Conservation (phyloP, 345 rosid genomes). For the Eutrema japonicum region DNA sequence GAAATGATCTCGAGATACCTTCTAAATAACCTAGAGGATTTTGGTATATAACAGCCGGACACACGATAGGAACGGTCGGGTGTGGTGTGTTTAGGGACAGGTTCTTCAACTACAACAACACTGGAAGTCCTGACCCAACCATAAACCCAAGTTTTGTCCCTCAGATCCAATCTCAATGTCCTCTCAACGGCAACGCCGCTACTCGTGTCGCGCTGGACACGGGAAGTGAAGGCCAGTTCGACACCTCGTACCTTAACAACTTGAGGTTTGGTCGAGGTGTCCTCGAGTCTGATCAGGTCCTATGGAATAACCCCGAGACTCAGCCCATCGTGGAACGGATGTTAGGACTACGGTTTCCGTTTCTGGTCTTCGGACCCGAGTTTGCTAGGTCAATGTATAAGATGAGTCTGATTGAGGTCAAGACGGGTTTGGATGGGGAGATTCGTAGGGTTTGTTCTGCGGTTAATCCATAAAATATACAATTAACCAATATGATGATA, state of each 20-base stretch:
- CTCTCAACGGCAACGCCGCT: constrained; percentile 45
- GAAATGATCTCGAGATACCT: neutral
- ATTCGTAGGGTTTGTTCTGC: constrained; percentile 52
- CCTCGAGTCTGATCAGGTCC: constrained; percentile 58
- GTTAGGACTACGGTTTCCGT: constrained; percentile 30
- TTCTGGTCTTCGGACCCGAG: constrained; percentile 20
- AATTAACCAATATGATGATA: neutral
- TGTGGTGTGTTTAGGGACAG: constrained; percentile 56
- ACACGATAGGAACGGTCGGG: constrained; percentile 65
- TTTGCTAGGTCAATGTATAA: constrained; percentile 53
- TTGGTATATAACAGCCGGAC: constrained; percentile 52
- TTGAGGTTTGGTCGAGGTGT: constrained; percentile 53
- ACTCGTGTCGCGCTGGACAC: constrained; percentile 55
- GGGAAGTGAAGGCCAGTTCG: constrained; percentile 52
- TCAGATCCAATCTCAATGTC: constrained; percentile 55
- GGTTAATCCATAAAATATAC: constrained; percentile 33
- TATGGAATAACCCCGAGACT: constrained; percentile 54
- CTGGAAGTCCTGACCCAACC: constrained; percentile 52
- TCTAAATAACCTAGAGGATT: constrained; percentile 9
- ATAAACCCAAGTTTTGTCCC: constrained; percentile 51
- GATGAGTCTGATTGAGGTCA: constrained; percentile 51
- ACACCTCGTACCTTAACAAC: constrained; percentile 55
- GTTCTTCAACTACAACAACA: constrained; percentile 52
- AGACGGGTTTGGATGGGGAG: constrained; percentile 50
- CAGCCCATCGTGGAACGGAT: constrained; percentile 47